Base-by-base conservation (phyloP, 345 rosid species). In the Euphorbia peplus region DNA sequence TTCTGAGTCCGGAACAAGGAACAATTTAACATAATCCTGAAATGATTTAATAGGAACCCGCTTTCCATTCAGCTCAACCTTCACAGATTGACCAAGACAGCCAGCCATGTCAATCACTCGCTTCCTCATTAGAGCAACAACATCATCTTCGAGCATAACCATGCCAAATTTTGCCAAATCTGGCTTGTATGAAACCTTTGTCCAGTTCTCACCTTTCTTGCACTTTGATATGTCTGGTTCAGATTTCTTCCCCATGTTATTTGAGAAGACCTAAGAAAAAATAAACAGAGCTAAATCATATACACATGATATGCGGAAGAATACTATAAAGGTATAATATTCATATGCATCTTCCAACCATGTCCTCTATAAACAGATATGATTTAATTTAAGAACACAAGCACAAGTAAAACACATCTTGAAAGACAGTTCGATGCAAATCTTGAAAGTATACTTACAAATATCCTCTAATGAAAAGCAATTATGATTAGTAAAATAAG, bases 101-200 rank as follows among this genome's bases (percentile, higher is more conserved):
- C 99, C 99, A 74, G 97, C 97, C 76, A 95, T 52, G 69, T 95
- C 98, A 46, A 90, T 80, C 11, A 95, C 99, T 37, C 97, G 70
- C 81, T 92, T 95, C 54, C 77, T 95, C 97, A 95, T 95, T 64
- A 95, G 65, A 10, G 97, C 97, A 66, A 95, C 90, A 71, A 87
- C 99, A 73, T 95, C 99, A 2, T 87, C 92, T 73, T 92, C 99
- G 6, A 95, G 82, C 25, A 79, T 82, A 25, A 80, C 78, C 98
- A 92, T 95, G 72, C 75, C 84, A 66, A 95, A 95, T 74, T 95
- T 95, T 4, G 55, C 81, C 68, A 92, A 67, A 72, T 95, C 99
- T 0, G 97, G 99, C 80, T 81, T 90, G 74, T 87, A 95, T 0
- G 98, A 76, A 12, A 95, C 97, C 79, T 86, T 88, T 8, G 99